phyloP scores from a whole-genome alignment of 2,329 filamentous ascomycete genomes.

The Epichloe sp. region DNA sequence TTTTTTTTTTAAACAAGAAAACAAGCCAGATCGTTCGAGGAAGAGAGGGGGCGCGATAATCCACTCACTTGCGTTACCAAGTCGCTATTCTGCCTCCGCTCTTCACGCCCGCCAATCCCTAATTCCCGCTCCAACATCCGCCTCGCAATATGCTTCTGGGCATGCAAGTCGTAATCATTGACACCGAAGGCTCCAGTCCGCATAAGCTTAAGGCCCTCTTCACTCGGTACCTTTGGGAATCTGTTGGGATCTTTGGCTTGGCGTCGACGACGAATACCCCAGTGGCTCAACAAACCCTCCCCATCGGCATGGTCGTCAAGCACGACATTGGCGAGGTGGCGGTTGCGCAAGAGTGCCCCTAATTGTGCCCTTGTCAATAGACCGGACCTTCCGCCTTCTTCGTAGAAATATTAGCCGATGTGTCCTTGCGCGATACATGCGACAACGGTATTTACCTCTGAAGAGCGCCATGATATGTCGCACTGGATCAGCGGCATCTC shows the following conservation, averaged over 20 bases:
- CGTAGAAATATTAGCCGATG: conserved; percentile 2
- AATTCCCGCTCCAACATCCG: conserved; percentile 73
- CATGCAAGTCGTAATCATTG: conserved; percentile 41
- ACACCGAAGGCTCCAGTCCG: conserved; percentile 66
- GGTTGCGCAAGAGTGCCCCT: conserved; percentile 26
- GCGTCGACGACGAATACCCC: conserved; percentile 30
- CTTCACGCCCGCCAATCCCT: conserved; percentile 49
- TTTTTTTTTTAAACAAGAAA: not conserved
- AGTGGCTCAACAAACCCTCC: conserved; percentile 21
- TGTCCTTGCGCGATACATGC: not conserved
- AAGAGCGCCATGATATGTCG: conserved; percentile 22
- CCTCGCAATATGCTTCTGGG: conserved; percentile 48
- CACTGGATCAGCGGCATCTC: conserved; percentile 17
- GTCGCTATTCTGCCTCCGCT: conserved; percentile 45
- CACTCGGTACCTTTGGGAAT: conserved; percentile 77
- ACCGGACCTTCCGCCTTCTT: conserved; percentile 15
- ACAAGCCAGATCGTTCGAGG: not conserved
- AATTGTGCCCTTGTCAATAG: conserved; percentile 25
- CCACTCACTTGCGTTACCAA: conserved; percentile 53
- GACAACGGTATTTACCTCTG: conserved; percentile 13
- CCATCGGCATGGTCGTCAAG: conserved; percentile 26
- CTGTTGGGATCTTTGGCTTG: conserved; percentile 36
- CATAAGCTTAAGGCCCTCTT: conserved; percentile 68
- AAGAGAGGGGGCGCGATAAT: too few relatives aligned
- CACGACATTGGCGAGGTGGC: conserved; percentile 22